phyloP scores from a whole-genome alignment of 306 rosid genomes.

The Luffa acutangula region DNA sequence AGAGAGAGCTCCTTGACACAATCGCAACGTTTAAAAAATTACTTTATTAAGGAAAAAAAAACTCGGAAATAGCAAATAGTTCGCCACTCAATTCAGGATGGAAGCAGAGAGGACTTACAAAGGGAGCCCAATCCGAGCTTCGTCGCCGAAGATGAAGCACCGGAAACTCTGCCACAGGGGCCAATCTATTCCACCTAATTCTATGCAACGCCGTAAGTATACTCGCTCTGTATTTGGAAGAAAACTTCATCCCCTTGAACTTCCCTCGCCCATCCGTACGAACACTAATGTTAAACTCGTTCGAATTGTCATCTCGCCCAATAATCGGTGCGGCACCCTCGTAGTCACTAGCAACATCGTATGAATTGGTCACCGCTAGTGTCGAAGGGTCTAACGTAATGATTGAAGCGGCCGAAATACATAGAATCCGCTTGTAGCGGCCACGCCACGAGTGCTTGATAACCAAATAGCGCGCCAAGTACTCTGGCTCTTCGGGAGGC shows the following conservation, averaged over 20 bases:
- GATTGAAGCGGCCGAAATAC: constrained; percentile 52
- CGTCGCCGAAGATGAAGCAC: constrained; percentile 88
- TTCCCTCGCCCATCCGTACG: constrained; percentile 95
- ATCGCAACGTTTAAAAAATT: not conserved
- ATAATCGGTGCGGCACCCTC: constrained; percentile 63
- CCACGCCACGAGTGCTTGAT: constrained; percentile 99
- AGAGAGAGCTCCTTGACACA: not conserved
- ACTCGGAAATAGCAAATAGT: not conserved
- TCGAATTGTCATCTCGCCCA: constrained; percentile 76
- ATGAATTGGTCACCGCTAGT: constrained; percentile 72
- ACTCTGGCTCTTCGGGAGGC: constrained; percentile 75
- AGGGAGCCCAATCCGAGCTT: constrained; percentile 68
- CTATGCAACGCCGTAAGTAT: constrained; percentile 85
- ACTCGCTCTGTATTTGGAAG: constrained; percentile 77
- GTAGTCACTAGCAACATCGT: constrained; percentile 56
- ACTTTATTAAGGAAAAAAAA: not conserved
- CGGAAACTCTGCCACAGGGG: constrained; percentile 67
- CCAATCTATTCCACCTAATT: constrained; percentile 64
- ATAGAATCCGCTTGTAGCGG: constrained; percentile 86
- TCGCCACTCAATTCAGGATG: not conserved
- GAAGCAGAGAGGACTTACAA: constrained; percentile 44
- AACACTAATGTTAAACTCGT: constrained; percentile 64
- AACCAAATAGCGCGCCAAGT: constrained; percentile 74
- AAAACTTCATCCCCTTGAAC: constrained; percentile 68
- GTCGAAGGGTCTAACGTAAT: constrained; percentile 78